Evolutionary conservation across 2,329 filamentous ascomycete species (phyloP).

Genomic region (Beauveria caledonica): DNA sequence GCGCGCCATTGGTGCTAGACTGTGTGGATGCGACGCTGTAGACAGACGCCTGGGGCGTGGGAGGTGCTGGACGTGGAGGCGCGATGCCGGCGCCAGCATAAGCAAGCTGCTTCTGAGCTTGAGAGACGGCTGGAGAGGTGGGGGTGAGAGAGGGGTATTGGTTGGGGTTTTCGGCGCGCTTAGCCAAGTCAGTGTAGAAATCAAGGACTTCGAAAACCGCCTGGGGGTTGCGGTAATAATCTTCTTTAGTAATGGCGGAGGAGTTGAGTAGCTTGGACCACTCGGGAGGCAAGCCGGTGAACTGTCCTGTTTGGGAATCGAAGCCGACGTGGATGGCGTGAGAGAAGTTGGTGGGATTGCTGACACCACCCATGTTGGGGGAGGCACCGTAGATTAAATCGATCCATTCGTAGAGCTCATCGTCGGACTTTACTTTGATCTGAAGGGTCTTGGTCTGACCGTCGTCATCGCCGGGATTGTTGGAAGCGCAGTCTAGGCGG

Average conservation of each 20-base stretch:
- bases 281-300: constrained; percentile 87
- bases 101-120: constrained; percentile 55
- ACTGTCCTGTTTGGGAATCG: constrained; percentile 88
- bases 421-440: constrained; percentile 89
- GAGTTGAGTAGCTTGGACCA: constrained; percentile 96
- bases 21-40: constrained; percentile 31
- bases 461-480: constrained; percentile 70
- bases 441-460: constrained; percentile 75
- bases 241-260: constrained; percentile 95
- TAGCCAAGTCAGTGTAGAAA: constrained; percentile 78
- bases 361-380: constrained; percentile 95
- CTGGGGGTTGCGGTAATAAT: constrained; percentile 94
- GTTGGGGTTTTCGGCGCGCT: constrained; percentile 62
- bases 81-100: constrained; percentile 54
- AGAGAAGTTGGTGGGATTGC: constrained; percentile 96
- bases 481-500: constrained; percentile 57
- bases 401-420: constrained; percentile 98
- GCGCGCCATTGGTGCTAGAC: constrained; percentile 29
- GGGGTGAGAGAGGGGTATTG: constrained; percentile 61
- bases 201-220: constrained; percentile 73
- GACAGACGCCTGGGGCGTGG: constrained; percentile 35
- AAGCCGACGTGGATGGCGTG: constrained; percentile 97
- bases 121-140: constrained; percentile 49
- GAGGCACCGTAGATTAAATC: constrained; percentile 96
- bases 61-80: constrained; percentile 58